Evolutionary conservation across 768 basidiomycete species (phyloP).

Genomic region (Tylopilus sp.): DNA sequence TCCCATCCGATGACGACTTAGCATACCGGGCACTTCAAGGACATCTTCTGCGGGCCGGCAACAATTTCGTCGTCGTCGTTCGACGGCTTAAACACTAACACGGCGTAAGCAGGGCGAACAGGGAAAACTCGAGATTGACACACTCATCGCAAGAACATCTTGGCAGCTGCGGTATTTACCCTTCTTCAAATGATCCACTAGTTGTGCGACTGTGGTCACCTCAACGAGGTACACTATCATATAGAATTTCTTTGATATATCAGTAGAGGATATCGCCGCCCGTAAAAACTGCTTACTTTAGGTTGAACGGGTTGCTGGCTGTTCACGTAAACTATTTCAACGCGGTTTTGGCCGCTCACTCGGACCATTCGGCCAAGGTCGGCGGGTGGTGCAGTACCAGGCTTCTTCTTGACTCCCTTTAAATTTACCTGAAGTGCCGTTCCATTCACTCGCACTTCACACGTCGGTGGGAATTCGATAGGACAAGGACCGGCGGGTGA

Average conservation of each 20-base stretch:
- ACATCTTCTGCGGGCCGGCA: constrained; percentile 86
- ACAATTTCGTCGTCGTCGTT: constrained; percentile 89
- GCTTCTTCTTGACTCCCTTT: constrained; percentile 93
- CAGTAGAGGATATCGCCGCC: constrained; percentile 2
- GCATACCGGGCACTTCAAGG: constrained; percentile 90
- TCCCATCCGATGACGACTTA: neutral
- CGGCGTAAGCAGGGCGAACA: neutral
- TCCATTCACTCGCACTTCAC: constrained; percentile 85
- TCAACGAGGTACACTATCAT: constrained; percentile 84
- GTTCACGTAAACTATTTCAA: constrained; percentile 90
- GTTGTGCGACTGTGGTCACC: constrained; percentile 60
- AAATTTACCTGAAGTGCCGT: constrained; percentile 67
- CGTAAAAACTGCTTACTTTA: constrained; percentile 48
- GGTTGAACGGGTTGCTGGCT: constrained; percentile 72
- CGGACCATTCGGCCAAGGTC: constrained; percentile 49
- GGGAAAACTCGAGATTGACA: constrained; percentile 21
- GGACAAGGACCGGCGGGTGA: constrained; percentile 55
- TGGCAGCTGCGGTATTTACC: constrained; percentile 61
- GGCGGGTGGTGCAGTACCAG: constrained; percentile 90
- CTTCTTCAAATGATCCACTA: constrained; percentile 68
- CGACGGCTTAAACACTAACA: constrained; percentile 53
- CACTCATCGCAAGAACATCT: constrained; percentile 69
- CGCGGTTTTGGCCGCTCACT: constrained; percentile 50
- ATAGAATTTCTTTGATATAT: constrained; percentile 80
- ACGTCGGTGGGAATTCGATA: constrained; percentile 88